Conservation (phyloP, 2,329 filamentous ascomycete genomes). For the Sarocladiaceae sp. region DNA sequence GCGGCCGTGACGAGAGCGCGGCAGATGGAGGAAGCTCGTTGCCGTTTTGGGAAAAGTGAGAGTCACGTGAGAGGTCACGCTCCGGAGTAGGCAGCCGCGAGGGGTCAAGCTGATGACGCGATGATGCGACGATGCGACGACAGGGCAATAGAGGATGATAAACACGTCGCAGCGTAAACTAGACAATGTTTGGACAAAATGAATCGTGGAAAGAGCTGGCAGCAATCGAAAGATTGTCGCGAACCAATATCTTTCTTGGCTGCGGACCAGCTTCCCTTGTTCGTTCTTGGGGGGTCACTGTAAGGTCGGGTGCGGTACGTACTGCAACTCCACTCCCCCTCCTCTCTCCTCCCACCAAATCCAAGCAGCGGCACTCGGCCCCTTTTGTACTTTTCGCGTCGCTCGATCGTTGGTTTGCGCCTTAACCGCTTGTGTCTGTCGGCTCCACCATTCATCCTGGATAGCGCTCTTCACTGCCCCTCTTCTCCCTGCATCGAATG, state of each 20-base stretch:
- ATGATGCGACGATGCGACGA: no score
- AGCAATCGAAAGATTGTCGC: neutral
- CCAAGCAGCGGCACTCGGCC: neutral
- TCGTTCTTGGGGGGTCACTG: no score
- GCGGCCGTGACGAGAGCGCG: neutral
- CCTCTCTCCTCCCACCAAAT: neutral
- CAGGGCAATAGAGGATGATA: no score
- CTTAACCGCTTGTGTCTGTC: neutral
- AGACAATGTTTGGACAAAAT: neutral
- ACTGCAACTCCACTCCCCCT: neutral
- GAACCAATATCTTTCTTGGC: no score
- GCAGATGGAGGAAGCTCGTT: conserved; percentile 4
- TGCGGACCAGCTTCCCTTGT: no score
- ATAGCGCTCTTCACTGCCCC: neutral
- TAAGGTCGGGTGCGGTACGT: no score
- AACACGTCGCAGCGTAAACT: no score
- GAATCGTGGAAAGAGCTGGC: neutral
- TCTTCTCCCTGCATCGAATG: neutral
- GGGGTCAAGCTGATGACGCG: no score
- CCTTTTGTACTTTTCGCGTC: conserved; percentile 9
- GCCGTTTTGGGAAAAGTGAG: conserved; percentile 7
- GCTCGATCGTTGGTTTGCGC: conserved; percentile 3
- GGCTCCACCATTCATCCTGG: no score
- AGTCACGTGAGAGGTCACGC: conserved; percentile 4
- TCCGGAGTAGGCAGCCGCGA: no score